Base-by-base conservation (phyloP, 164 flowering plant genomes). In the Kingdonia uniflora region DNA sequence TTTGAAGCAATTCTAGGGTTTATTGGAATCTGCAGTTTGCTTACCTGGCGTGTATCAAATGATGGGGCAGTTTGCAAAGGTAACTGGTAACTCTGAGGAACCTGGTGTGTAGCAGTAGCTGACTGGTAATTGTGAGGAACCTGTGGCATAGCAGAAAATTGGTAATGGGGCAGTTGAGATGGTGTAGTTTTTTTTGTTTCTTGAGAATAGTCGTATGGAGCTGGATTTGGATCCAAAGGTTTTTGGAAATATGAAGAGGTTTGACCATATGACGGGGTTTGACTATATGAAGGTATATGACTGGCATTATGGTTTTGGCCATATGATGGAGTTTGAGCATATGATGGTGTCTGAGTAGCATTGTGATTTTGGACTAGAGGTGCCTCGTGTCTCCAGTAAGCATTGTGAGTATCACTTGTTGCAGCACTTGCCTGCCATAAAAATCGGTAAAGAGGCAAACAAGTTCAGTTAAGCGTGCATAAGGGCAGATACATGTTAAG, bases 1-100 rank as follows among this genome's bases (percentile, higher is more conserved):
- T 70, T 78, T 52, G 95, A 74, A 63, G 89, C 83, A 68, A 88
- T 88, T 81, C 95, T 84, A 53, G 97, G 97, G 64, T 92, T 92
- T 51, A 89, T 84, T 53, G 81, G 87, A 59, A 92, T 86, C 84
- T 92, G 97, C 67, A 92, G 13, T 65, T 76, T 86, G 82, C 71
- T 77, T 58, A 66, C 79, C 61, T 78, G 71, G 20, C 68, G 72
- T 37, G 85, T 56, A 73, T 85, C 96, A 60, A 67, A 40, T 59
- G 84, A 63, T 58, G 80, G 64, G 76, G 62, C 64, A 56, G 71
- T 54, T 73, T 74, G 89, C 47, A 68, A 54, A 24, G 84, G 66
- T 62, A 71, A 25, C 48, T 66, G 84, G 55, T 74, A 72, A 68
- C 40, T 77, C 49, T 74, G 84, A 35, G 85, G 57, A 42, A 65